Evolutionary conservation across 306 rosid species (phyloP), one percentile per base, ranked within the genome.

Genomic region (Fragaria nilgerrensis): DNA sequence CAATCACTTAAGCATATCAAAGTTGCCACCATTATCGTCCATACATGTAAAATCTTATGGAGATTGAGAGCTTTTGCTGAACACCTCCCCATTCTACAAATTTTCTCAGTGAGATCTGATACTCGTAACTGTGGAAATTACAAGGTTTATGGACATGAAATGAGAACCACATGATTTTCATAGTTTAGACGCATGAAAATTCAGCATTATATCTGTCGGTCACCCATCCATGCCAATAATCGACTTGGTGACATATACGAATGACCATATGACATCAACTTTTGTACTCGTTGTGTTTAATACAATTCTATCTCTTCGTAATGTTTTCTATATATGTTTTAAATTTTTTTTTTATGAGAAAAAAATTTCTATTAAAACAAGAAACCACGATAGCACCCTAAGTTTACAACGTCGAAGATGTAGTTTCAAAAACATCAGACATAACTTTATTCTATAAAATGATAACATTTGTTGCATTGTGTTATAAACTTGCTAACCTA

Each of bases 21-120:
- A 29, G 78, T 79, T 34, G 81, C 49, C 55, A 78, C 44, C 29
- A 83, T 19, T 37, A 77, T 13, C 41, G 47, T 72, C 67, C 78
- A 72, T n/a, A 70, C 59, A 1, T 68, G 25, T 13, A 82, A 23
- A 12, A 53, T 49, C 37, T 80, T 72, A n/a, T 59, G 74, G 14
- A 69, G 47, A 50, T 39, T 58, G 47, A 7, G 34, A 23, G 32
- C 12, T 49, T 53, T 34, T 15, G 59, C 22, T 9, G 64, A 50
- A 34, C 7, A 39, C 9, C 36, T 29, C 23, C 62, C 39, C 79
- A 70, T 75, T 29, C 45, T 7, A 32, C 37, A 34, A 36, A 65
- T 8, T 47, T 73, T 27, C 23, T 39, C 13, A 34, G 25, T 29
- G 53, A 36, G 80, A 76, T 72, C 76, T 43, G 79, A 85, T 72